Evolutionary conservation across 768 basidiomycete genomes (phyloP).

Genomic region (Sarcodon sp.): DNA sequence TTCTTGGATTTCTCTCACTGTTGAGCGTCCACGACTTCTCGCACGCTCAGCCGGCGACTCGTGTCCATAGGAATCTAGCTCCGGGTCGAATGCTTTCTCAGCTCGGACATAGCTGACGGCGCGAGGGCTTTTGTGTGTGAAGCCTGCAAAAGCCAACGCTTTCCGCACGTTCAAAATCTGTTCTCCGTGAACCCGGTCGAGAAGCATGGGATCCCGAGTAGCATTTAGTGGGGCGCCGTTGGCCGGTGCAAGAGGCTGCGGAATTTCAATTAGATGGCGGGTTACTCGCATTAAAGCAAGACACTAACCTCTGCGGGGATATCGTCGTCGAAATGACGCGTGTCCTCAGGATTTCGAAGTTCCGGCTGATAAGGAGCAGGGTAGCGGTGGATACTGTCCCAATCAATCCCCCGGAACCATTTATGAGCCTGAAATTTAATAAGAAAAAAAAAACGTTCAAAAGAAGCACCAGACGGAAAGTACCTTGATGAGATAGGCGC

Average conservation of each 20-base stretch:
- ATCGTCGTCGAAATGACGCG: slow-evolving; percentile 89
- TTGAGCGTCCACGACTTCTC: slow-evolving; percentile 46
- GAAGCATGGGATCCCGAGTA: slow-evolving; percentile 82
- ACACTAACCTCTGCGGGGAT: slow-evolving; percentile 75
- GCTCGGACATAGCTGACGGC: slow-evolving; percentile 64
- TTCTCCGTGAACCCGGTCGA: slow-evolving; percentile 74
- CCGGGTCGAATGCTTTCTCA: slow-evolving; percentile 57
- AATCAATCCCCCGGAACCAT: slow-evolving; percentile 89
- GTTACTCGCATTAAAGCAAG: not conserved
- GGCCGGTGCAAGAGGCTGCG: slow-evolving; percentile 76
- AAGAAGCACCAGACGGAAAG: slow-evolving; percentile 5
- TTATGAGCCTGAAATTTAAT: slow-evolving; percentile 48
- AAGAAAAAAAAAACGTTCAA: slow-evolving; percentile 1
- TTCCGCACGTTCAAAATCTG: slow-evolving; percentile 87
- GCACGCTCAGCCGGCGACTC: slow-evolving; percentile 16
- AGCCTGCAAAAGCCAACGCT: slow-evolving; percentile 81
- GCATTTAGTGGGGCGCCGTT: slow-evolving; percentile 76
- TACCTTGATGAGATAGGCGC: slow-evolving; percentile 87
- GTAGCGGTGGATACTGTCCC: slow-evolving; percentile 72
- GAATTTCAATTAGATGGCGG: slow-evolving; percentile 19
- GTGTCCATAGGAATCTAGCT: slow-evolving; percentile 35
- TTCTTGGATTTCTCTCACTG: slow-evolving; percentile 46
- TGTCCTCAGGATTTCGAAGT: slow-evolving; percentile 72
- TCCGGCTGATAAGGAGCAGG: slow-evolving; percentile 86
- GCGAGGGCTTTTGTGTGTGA: slow-evolving; percentile 84